Percentiles rank a stretch among this genome's conserved stretches.
Conservation (phyloP, 73 alveolate genomes). For the Paramecium pentaurelia region DNA sequence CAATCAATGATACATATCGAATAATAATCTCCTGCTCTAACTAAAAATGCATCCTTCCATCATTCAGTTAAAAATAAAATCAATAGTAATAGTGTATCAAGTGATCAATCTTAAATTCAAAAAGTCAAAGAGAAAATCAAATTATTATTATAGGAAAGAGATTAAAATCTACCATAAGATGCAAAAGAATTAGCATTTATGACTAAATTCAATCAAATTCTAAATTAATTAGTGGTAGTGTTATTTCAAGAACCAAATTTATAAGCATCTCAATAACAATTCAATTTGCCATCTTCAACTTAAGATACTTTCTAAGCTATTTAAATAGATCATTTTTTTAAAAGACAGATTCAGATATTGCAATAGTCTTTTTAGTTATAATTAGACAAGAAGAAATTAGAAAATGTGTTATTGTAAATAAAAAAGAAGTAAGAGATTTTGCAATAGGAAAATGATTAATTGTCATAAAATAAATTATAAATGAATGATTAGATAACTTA, state of each 20-base stretch:
- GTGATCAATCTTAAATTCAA: background rate
- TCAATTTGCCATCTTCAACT: background rate
- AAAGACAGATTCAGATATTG: background rate
- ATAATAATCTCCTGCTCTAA: background rate
- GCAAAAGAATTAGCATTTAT: constrained; percentile 4
- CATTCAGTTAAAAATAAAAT: constrained; percentile 26
- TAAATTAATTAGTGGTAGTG: background rate
- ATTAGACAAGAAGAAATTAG: background rate
- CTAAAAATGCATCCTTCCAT: constrained; percentile 36
- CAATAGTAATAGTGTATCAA: constrained; percentile 9
- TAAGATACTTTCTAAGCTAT: constrained; percentile 26
- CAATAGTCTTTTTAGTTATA: background rate
- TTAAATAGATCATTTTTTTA: constrained; percentile 3
- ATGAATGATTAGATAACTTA: background rate
- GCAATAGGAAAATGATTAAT: background rate
- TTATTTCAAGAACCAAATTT: background rate
- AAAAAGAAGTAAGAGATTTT: background rate
- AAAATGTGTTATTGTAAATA: background rate
- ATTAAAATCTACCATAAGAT: background rate
- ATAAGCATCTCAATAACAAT: background rate
- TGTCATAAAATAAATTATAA: background rate
- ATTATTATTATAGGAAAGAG: background rate
- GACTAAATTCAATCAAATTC: constrained; percentile 14
- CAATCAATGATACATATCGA: constrained; percentile 41
- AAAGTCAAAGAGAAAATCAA: constrained; percentile 36